Base-by-base conservation (phyloP, 345 rosid genomes). In the Rhodomyrtus tomentosa region DNA sequence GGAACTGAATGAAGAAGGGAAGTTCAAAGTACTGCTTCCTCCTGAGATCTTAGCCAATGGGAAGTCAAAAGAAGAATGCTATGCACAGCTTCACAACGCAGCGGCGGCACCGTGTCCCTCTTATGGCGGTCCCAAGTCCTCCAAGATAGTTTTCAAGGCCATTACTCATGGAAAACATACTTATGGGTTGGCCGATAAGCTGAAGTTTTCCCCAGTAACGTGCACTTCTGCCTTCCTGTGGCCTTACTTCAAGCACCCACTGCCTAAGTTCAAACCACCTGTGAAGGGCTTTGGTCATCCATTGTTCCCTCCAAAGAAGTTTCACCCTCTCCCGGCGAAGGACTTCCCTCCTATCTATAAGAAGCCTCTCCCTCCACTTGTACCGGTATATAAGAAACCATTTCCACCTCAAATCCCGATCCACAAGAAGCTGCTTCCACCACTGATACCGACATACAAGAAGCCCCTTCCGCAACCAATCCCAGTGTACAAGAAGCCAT, bases 61-160 rank as follows among this genome's bases (percentile, higher is more conserved):
- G 21, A 88, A 89, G 50, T 62, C 95, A 5, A 91, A 87, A 86
- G 93, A 94, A 84, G 95, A 94, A 81, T 96, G 99, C 89, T 93
- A 94, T 55, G 98, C 96, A 38, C 98, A 94, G 85, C 95, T 95
- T 86, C 95, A 93, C 83, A 93, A 95, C 83, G 93, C 91, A 13
- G 87, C 92, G 0, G 90, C 89, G 3, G 50, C 86, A 2, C 94
- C 95, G 42, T 95, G 99, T 56, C 95, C 98, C 8, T 87, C 92
- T 49, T 88, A 89, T 20, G 85, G 88, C 49, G 92, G 94, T 55
- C 32, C 93, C 1, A 89, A 94, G 11, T 88, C 99, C 36, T 58
- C 89, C 86, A 94, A 91, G 88, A 85, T 93, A 22, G 90, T 95
- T 38, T 82, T 91, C 81, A 89, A 90, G 80, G 89, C 93, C 20